Conservation (phyloP, 2,329 filamentous ascomycete species). For the Chrysoporthe puriensis region DNA sequence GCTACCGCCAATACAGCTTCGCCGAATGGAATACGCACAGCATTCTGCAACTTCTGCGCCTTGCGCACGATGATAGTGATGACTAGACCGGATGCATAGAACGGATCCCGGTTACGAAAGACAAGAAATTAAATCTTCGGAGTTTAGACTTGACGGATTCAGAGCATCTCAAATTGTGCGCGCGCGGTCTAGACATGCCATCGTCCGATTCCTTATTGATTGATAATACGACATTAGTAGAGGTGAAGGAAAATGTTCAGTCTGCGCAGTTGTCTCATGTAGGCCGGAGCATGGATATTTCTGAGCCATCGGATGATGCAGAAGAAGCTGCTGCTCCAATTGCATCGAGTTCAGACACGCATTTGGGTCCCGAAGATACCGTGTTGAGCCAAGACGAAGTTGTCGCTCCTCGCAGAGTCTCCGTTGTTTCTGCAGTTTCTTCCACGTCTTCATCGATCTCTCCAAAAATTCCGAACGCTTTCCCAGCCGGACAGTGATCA, state of each 20-base stretch:
- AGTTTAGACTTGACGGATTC: background rate
- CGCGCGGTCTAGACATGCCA: background rate
- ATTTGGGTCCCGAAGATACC: background rate
- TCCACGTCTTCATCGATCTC: background rate
- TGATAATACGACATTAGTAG: background rate
- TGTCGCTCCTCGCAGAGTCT: too few relatives aligned
- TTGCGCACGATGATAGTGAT: constrained; percentile 34
- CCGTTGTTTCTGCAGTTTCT: background rate
- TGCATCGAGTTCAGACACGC: background rate
- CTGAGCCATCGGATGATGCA: background rate
- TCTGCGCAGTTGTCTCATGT: background rate
- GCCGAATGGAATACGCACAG: constrained; percentile 35
- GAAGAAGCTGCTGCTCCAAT: background rate
- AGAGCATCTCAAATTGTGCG: background rate
- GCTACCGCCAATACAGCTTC: constrained; percentile 28
- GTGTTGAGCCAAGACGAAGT: background rate
- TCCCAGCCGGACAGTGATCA: background rate
- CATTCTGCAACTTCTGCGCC: constrained; percentile 35
- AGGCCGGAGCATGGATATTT: background rate
- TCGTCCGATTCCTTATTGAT: background rate
- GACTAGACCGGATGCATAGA: background rate
- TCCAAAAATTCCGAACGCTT: background rate
- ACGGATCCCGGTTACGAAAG: background rate
- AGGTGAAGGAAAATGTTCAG: background rate
- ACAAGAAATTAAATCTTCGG: background rate